Evolutionary conservation across 106 monocot species (phyloP), one percentile per base, ranked within the genome.

Genomic region (Platanthera guangdongensis): DNA sequence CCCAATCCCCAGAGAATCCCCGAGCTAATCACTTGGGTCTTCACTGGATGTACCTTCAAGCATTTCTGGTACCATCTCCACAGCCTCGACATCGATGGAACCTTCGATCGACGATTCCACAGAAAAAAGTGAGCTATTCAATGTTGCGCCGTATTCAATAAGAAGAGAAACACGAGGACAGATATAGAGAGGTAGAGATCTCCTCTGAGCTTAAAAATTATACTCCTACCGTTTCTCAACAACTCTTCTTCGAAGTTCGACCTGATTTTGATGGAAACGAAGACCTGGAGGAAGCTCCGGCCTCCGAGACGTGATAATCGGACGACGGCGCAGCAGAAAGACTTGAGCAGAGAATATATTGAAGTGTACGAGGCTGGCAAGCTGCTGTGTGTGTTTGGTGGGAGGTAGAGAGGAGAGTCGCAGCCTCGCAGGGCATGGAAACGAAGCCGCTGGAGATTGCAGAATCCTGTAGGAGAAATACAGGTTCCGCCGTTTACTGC

Each of bases 1-100:
- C 99, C 99, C 50, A 99, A 39, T 0, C 92, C 99, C 94, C 94
- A 99, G 9, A 99, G 86, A 68, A 99, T 11, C 15, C 87, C 91
- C 51, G 99, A 99, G 82, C 99, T 99, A 74, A 94, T 73, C 50
- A 99, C 77, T 75, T 99, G 99, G 68, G 99, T 99, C 83, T 90
- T 94, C 79, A 99, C 94, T 7, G 99, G 99, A 54, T 94, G 94
- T 28, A 81, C 54, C 25, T 84, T 75, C 69, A 99, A 76, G 75
- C 90, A 92, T 48, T 76, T 81, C 87, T 90, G 99, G 79, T 99
- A 94, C 90, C 94, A 99, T 75, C 77, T 85, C 99, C 99, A 99
- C 6, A 90, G 82, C 84, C 74, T 86, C 83, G 65, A 78, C 92
- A 95, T 85, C 80, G 49, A 39, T 48, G 59, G 19, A 60, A 1